Evolutionary conservation across 2,329 filamentous ascomycete species (phyloP), one percentile per base, ranked within the genome.

Genomic region (Fusarium brevicatenulatum): DNA sequence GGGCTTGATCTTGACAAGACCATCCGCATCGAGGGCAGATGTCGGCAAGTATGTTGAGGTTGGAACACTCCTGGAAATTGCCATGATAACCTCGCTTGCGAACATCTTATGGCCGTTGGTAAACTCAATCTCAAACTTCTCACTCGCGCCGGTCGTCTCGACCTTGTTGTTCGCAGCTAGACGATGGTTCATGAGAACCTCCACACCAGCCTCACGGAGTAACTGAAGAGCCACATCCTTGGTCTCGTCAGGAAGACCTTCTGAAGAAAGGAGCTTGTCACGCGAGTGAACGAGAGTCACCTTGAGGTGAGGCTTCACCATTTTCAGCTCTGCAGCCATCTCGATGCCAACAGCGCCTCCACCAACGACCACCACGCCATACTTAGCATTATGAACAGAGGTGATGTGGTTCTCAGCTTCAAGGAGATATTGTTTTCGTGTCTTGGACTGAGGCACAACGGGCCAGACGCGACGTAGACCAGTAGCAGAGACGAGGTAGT

Each of bases 281-380:
- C 92, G 86, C 8, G 93, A 95, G 79, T 95, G 93, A 9, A 94
- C 88, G 4, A 96, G 87, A 2, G 90, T 93, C n/a, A 95, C 91
- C 44, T 87, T 87, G 60, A 90, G 83, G 16, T 87, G 77, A 1
- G 93, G 92, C 68, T 91, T 86, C 30, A 90, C 83, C 50, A 88
- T 80, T 81, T 95, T 95, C 60, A 95, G 84, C 82, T 96, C 93
- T 4, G 92, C 90, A 0, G 93, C 92, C 87, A 95, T 94, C 80
- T 95, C 93, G 61, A 95, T 91, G 13, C 93, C 93, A 3, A 95
- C 93, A 11, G 93, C 93, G 55, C 92, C 83, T 71, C 93, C 93
- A 23, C 93, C 93, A n/a, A 95, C 90, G 28, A 95, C 86, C 1
- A 93, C 88, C 2, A 95, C 88, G 2, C 88, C 90, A 25, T 89